Conservation (phyloP, 495 filamentous ascomycete species). For the Trichoderma orchidacearum region DNA sequence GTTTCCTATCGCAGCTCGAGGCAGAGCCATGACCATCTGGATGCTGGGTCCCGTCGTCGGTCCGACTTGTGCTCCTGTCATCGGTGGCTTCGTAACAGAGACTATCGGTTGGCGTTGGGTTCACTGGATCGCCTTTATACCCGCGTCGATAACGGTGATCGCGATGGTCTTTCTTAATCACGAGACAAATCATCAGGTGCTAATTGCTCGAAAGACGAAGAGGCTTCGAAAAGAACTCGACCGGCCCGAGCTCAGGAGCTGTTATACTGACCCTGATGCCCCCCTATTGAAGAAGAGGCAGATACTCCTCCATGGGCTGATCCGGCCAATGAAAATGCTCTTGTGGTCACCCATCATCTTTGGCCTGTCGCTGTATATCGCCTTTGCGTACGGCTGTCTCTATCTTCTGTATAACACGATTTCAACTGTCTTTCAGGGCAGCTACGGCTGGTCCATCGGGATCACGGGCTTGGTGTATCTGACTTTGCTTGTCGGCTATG, state of each 20-base stretch:
- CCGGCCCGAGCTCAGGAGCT: conserved; percentile 16
- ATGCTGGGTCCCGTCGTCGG: conserved; percentile 40
- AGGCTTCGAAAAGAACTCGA: conserved; percentile 20
- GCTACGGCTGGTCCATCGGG: conserved; percentile 28
- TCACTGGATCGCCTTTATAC: conserved; percentile 42
- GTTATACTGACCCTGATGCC: conserved; percentile 12
- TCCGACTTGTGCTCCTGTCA: conserved; percentile 39
- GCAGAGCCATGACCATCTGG: conserved; percentile 35
- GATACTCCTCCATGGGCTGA: conserved; percentile 22
- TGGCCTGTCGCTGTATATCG: conserved; percentile 56
- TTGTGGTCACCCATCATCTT: conserved; percentile 50
- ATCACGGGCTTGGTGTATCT: conserved; percentile 26
- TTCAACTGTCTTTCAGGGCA: conserved; percentile 40
- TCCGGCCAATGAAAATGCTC: conserved; percentile 42
- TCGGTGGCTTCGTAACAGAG: conserved; percentile 26
- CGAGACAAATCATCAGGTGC: conserved; percentile 39
- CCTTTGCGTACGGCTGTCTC: conserved; percentile 58
- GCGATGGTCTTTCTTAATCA: conserved; percentile 27
- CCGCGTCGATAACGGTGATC: conserved; percentile 21
- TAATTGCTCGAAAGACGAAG: conserved; percentile 34
- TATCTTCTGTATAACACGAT: conserved; percentile 67
- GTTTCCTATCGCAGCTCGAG: conserved; percentile 28
- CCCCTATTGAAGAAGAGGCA: conserved; percentile 7
- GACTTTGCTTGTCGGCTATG: conserved; percentile 28
- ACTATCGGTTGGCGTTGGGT: conserved; percentile 47